Conservation (phyloP, 129 eudicot genomes). For the Dittrichia graveolens region DNA sequence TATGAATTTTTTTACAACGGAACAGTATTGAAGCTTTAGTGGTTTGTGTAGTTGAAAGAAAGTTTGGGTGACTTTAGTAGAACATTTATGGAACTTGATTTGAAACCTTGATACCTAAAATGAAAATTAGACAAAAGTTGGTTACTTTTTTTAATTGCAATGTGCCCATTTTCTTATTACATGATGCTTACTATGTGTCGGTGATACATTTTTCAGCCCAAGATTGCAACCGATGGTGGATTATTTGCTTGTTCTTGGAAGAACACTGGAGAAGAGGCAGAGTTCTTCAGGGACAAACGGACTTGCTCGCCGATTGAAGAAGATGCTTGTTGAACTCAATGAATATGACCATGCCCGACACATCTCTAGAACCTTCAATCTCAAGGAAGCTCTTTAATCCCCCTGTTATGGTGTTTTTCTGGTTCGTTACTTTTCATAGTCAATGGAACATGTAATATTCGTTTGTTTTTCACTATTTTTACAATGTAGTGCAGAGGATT, state of each 20-base stretch:
- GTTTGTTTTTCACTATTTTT: background rate
- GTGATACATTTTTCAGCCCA: constrained; percentile 42
- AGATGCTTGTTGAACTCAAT: constrained; percentile 89
- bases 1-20: no score
- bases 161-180: background rate
- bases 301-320: constrained; percentile 87
- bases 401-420: background rate
- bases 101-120: no score
- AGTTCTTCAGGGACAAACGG: constrained; percentile 43
- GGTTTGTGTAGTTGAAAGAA: no score
- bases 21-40: no score
- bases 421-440: background rate
- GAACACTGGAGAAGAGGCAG: constrained; percentile 64
- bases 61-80: no score
- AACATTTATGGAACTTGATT: no score
- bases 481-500: constrained; percentile 16
- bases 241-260: constrained; percentile 60
- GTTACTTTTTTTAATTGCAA: no score
- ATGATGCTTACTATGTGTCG: constrained; percentile 15
- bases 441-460: background rate
- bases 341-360: constrained; percentile 84
- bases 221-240: constrained; percentile 83
- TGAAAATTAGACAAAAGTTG: no score
- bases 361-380: constrained; percentile 72
- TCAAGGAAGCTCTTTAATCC: constrained; percentile 77